Evolutionary conservation across 1,284 basidiomycete genomes (phyloP).

Genomic region (Heliocybe sulcata): DNA sequence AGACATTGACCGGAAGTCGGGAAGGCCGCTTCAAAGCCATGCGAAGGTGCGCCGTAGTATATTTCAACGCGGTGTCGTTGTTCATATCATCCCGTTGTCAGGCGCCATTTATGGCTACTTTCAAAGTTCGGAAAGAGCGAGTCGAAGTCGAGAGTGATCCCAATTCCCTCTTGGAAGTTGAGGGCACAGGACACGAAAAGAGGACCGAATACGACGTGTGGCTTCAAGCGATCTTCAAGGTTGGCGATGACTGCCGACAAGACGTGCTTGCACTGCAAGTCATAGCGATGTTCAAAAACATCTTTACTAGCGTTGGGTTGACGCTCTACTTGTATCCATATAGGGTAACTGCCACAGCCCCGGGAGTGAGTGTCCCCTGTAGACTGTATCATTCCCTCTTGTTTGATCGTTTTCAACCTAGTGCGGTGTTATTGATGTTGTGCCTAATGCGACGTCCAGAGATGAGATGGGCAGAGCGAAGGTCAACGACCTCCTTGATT

Average conservation of each 20-base stretch:
- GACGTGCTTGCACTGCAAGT: conserved; percentile 95
- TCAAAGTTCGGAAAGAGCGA: conserved; percentile 89
- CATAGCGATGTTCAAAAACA: conserved; percentile 99
- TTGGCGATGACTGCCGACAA: conserved; percentile 98
- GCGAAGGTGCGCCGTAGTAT: conserved; percentile 66
- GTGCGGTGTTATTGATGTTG: conserved; percentile 98
- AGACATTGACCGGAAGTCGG: conserved; percentile 95
- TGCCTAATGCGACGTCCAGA: conserved; percentile 95
- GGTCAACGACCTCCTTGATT: conserved; percentile 92
- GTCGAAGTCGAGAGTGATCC: conserved; percentile 55
- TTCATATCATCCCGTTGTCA: conserved; percentile 20
- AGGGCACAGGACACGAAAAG: conserved; percentile 47
- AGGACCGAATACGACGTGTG: conserved; percentile 82
- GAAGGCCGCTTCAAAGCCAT: conserved; percentile 93
- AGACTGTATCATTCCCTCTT: background rate
- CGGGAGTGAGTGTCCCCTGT: conserved; percentile 64
- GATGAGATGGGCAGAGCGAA: conserved; percentile 99
- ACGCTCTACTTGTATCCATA: conserved; percentile 95
- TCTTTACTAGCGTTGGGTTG: conserved; percentile 86
- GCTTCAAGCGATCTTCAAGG: conserved; percentile 99
- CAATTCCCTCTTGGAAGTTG: conserved; percentile 62
- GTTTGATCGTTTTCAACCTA: conserved; percentile 23
- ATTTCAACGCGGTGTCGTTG: conserved; percentile 4
- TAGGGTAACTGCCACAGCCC: conserved; percentile 93
- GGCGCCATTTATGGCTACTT: conserved; percentile 99